These are phyloP conservation scores for Lycium ferocissimum DNA, from an alignment of 257 asterid species.

Conservation along the genomic window DNA sequence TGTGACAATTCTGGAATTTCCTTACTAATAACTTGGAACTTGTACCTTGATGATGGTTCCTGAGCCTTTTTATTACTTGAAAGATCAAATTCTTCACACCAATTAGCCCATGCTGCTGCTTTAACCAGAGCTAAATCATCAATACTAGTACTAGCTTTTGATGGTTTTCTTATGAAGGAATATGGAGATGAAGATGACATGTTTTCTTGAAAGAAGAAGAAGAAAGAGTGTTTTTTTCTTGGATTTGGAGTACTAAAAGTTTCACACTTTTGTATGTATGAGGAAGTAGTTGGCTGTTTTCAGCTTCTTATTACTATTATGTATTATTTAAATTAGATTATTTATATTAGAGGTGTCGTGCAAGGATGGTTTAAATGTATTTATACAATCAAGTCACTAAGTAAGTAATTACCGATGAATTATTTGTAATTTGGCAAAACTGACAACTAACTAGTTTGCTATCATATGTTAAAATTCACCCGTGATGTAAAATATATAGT, in stretches of 20 bases:
- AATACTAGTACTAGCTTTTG: slow-evolving; percentile 10
- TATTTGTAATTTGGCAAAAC: too few species aligned
- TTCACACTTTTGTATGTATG: background rate
- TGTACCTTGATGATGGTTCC: slow-evolving; percentile 64
- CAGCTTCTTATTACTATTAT: background rate
- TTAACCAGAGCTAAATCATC: slow-evolving; percentile 55
- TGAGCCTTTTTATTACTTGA: slow-evolving; percentile 39
- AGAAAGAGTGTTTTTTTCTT: background rate
- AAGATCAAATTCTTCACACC: slow-evolving; percentile 35
- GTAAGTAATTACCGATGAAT: too few species aligned
- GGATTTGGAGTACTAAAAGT: slow-evolving; percentile 2
- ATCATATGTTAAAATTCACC: too few species aligned
- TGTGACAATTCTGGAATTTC: slow-evolving; percentile 12
- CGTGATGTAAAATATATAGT: too few species aligned
- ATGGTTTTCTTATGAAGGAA: slow-evolving; percentile 35
- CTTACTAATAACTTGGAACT: slow-evolving; percentile 50
- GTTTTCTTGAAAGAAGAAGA: background rate
- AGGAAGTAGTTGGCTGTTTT: background rate
- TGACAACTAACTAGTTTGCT: too few species aligned
- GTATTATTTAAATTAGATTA: too few species aligned
- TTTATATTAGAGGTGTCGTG: too few species aligned
- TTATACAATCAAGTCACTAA: too few species aligned
- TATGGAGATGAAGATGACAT: slow-evolving; percentile 22
- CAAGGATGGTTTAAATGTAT: too few species aligned
- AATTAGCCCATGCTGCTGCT: slow-evolving; percentile 63